Evolutionary conservation across 2,329 filamentous ascomycete species (phyloP).

Genomic region (Penicillium sp.): DNA sequence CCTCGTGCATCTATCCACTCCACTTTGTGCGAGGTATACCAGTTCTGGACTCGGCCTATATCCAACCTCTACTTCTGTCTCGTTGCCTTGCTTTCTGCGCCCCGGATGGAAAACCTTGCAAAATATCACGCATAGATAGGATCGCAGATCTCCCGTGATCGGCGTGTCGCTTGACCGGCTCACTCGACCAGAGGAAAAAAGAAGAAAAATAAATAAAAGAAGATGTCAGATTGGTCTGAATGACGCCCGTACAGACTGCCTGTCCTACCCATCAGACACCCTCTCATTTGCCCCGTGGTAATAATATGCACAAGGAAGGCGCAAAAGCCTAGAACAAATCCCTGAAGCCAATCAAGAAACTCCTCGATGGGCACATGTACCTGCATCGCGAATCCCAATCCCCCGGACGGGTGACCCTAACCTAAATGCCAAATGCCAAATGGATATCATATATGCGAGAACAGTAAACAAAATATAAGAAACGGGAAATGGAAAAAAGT

Average conservation of each 20-base stretch:
- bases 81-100: too few relatives aligned
- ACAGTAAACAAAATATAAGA: background rate
- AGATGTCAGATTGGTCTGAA: constrained; percentile 15
- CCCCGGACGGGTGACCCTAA: background rate
- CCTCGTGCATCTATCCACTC: background rate
- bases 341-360: background rate
- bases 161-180: constrained; percentile 5
- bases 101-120: background rate
- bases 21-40: background rate
- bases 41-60: background rate
- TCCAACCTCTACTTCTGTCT: background rate
- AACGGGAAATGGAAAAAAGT: constrained; percentile 1
- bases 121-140: background rate
- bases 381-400: constrained; percentile 6
- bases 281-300: background rate
- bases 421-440: constrained; percentile 17
- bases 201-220: background rate
- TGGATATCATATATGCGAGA: constrained; percentile 24
- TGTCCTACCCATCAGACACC: constrained; percentile 12
- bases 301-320: background rate
- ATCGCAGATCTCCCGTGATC: constrained; percentile 22
- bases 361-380: constrained; percentile 5
- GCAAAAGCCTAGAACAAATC: background rate
- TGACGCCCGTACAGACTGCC: constrained; percentile 11
- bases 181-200: background rate